These are phyloP conservation scores for Trichoderma erinaceum DNA, from an alignment of 495 filamentous ascomycete species.

Conservation along the genomic window DNA sequence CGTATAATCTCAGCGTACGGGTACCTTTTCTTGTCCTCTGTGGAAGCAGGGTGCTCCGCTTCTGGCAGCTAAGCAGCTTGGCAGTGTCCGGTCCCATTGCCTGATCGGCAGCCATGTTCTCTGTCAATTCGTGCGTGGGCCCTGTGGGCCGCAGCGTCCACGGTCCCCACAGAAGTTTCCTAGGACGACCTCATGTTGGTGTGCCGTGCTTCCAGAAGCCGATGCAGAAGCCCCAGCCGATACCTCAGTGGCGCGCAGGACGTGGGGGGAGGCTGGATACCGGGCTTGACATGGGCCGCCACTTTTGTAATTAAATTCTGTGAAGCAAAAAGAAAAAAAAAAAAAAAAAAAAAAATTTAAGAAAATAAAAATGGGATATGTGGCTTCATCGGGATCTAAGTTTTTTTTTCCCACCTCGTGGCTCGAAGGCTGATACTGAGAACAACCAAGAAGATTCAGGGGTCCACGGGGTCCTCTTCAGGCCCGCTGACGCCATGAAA, in stretches of 20 bases:
- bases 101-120: conserved; percentile 8
- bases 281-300: neutral
- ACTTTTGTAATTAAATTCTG: conserved; percentile 6
- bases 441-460: neutral
- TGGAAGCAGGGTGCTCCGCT: neutral
- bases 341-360: neutral
- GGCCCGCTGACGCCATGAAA: neutral
- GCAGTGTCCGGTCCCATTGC: neutral
- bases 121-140: neutral
- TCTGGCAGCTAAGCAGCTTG: neutral
- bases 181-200: conserved; percentile 6
- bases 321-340: neutral
- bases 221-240: conserved; percentile 1
- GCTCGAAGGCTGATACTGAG: neutral
- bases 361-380: too few species aligned
- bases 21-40: neutral
- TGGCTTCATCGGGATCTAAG: conserved; percentile 1
- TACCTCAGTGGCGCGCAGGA: conserved; percentile 2
- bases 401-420: neutral
- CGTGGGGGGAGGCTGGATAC: neutral
- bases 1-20: neutral
- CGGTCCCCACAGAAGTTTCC: neutral
- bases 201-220: conserved; percentile 12
- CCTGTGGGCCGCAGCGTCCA: neutral
- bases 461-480: neutral